phyloP scores from a whole-genome alignment of 2,329 filamentous ascomycete species.

The Thermothelomyces thermophilus region DNA sequence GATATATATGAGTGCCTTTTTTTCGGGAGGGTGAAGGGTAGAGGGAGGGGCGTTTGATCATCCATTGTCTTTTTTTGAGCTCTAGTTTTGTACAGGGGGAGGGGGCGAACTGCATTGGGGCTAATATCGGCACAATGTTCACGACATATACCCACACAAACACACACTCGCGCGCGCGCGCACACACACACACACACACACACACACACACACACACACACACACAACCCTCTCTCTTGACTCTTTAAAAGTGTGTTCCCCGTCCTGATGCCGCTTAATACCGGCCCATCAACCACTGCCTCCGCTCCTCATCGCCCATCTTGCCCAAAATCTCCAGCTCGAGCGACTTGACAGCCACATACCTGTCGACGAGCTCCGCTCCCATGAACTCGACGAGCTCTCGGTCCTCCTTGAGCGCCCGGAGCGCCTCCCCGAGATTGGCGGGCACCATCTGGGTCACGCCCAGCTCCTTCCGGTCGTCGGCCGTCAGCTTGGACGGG shows the following conservation, averaged over 20 bases:
- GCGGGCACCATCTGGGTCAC: constrained; percentile 49
- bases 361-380: constrained; percentile 47
- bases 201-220: too few relatives aligned
- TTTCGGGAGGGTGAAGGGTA: too few relatives aligned
- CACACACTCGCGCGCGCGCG: too few relatives aligned
- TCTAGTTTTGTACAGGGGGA: too few relatives aligned
- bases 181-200: too few relatives aligned
- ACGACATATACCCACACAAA: background rate
- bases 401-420: constrained; percentile 42
- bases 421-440: constrained; percentile 48
- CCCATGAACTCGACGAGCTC: constrained; percentile 43
- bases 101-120: too few relatives aligned
- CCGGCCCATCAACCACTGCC: constrained; percentile 58
- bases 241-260: too few relatives aligned
- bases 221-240: too few relatives aligned
- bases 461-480: constrained; percentile 44
- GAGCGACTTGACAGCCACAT: constrained; percentile 50
- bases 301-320: constrained; percentile 43
- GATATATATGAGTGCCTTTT: too few relatives aligned
- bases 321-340: constrained; percentile 46
- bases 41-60: too few relatives aligned
- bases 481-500: constrained; percentile 42
- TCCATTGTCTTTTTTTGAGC: too few relatives aligned
- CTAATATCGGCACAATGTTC: background rate
- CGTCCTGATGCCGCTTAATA: constrained; percentile 40